A percentile compares a stretch with the other conserved stretches of the same genome.
These are phyloP conservation scores for Colletotrichum brevisporum DNA, from an alignment of 2,329 filamentous ascomycete genomes.

Conservation along the genomic window DNA sequence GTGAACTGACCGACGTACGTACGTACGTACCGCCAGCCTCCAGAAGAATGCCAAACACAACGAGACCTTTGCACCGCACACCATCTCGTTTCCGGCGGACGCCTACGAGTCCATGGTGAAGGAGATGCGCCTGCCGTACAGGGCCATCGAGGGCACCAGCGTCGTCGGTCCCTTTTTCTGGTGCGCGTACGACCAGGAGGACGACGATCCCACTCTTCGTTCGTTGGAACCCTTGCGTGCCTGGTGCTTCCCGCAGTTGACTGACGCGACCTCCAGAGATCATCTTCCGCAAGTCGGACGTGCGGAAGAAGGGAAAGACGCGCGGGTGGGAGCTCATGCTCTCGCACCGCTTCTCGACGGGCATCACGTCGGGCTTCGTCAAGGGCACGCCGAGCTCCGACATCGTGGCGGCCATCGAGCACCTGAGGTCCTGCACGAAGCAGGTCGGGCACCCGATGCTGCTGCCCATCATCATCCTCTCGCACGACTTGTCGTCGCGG, in stretches of 20 bases:
- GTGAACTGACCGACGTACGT: conserved; percentile 7
- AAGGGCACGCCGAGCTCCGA: conserved; percentile 73
- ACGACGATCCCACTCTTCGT: conserved; percentile 71
- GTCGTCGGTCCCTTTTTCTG: conserved; percentile 76
- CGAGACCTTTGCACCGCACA: conserved; percentile 70
- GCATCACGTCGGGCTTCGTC: conserved; percentile 71
- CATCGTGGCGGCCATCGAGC: conserved; percentile 62
- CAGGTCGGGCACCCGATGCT: conserved; percentile 72
- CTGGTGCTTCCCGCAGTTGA: neutral
- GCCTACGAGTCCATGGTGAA: conserved; percentile 71
- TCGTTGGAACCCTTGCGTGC: conserved; percentile 45
- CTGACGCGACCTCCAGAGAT: conserved; percentile 60
- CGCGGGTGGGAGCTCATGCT: conserved; percentile 76
- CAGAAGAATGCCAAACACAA: conserved; percentile 69
- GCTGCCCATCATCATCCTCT: conserved; percentile 70
- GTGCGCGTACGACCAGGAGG: conserved; percentile 69
- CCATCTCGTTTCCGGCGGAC: conserved; percentile 66
- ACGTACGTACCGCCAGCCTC: conserved; percentile 54
- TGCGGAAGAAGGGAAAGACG: conserved; percentile 74
- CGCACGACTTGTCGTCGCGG: conserved; percentile 68
- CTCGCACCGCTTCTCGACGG: conserved; percentile 67
- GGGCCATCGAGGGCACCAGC: conserved; percentile 70
- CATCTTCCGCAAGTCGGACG: conserved; percentile 76
- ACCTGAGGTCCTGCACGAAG: conserved; percentile 63
- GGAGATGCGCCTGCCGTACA: conserved; percentile 66